phyloP scores from a whole-genome alignment of 73 alveolate genomes.

The Tetrahymena borealis region DNA sequence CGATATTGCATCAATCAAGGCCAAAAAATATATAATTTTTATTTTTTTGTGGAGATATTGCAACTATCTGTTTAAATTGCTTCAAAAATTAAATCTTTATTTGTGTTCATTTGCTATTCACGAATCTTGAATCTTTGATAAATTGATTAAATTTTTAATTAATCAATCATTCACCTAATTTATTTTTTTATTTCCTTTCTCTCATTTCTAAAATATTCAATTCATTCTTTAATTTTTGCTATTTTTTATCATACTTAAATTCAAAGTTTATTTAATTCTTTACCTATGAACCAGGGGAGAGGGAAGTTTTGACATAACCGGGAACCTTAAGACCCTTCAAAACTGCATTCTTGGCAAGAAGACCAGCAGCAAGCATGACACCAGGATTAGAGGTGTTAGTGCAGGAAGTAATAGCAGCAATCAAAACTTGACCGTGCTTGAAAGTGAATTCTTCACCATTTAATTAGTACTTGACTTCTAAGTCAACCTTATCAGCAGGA shows the following conservation, averaged over 20 bases:
- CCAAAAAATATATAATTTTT: too few species aligned
- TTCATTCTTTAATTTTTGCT: not conserved
- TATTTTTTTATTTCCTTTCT: too few species aligned
- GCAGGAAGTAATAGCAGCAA: slow-evolving; percentile 90
- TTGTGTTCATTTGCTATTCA: too few species aligned
- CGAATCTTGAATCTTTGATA: too few species aligned
- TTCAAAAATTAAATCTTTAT: too few species aligned
- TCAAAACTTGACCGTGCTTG: slow-evolving; percentile 82
- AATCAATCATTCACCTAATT: too few species aligned
- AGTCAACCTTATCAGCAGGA: slow-evolving; percentile 40
- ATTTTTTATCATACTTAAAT: too few species aligned
- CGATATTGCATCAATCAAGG: too few species aligned
- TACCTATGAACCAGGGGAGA: slow-evolving; percentile 82
- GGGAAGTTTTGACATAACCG: slow-evolving; percentile 81
- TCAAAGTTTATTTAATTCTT: not conserved
- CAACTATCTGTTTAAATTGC: too few species aligned
- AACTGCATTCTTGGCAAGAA: slow-evolving; percentile 83
- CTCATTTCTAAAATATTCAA: too few species aligned
- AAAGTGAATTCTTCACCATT: slow-evolving; percentile 62
- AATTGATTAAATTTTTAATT: too few species aligned
- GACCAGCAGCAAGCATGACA: slow-evolving; percentile 90
- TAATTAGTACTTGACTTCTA: slow-evolving; percentile 42
- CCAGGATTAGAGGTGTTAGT: slow-evolving; percentile 87
- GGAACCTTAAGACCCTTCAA: slow-evolving; percentile 68
- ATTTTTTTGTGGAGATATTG: too few species aligned